Evolutionary conservation across 805 yeast species (phyloP), one percentile per base, ranked within the genome.

Genomic region (Nakazawaea holstii): DNA sequence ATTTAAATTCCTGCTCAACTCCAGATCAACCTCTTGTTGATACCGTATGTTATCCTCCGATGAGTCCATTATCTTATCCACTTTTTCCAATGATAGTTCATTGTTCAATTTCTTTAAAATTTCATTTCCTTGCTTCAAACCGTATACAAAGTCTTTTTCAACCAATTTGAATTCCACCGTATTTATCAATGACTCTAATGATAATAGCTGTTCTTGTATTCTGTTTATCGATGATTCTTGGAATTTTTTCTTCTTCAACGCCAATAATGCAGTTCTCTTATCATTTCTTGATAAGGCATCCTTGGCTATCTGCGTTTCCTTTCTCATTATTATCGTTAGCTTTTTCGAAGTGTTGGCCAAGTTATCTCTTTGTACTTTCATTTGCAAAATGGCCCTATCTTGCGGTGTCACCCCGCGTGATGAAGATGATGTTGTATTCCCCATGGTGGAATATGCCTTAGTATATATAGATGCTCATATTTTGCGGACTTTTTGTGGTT

Each of bases 161-260:
- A 94, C 82, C 49, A 88, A 67, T 58, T 95, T 92, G 67, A 89
- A 90, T 64, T 94, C 98, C 33, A 94, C 85, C 8, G 82, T 82
- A 20, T 81, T 76, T 8, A 88, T 84, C 62, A 94, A 75, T 50
- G 79, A 76, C 61, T 92, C 97, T 33, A 94, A 64, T 35, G 86
- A 84, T 48, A 82, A 84, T 29, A 91, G 69, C 64, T 94, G 99
- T 38, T 76, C 79, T 35, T 82, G 84, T 0, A 96, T 84, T 53
- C 82, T 84, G 24, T 68, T 67, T 2, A 92, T 67, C n/a, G 86
- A 66, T 33, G 78, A 74, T 55, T 85, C 80, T 63, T 94, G 98
- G 59, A 87, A 90, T 60, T 89, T 91, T 55, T 85, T 80, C 62
- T 85, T 79, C 57, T 86, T 74, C 50, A 94, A 66, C 14, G 92